Conservation (phyloP, 805 yeast genomes). For the Tetrapisispora iriomotensis region DNA sequence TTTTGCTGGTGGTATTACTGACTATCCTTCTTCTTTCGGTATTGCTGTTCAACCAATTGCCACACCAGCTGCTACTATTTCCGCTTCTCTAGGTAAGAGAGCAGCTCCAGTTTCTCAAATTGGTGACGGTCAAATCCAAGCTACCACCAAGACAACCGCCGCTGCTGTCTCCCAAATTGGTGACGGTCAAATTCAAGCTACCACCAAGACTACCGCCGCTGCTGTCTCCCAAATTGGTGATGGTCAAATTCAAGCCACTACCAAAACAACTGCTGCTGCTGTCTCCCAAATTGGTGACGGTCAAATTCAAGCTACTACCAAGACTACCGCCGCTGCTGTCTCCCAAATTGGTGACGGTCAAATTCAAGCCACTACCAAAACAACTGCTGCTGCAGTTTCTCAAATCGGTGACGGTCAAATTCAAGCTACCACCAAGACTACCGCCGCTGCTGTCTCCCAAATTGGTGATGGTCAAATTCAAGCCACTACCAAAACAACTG, state of each 20-base stretch:
- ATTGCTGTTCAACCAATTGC: constrained; percentile 34
- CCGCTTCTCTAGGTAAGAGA: constrained; percentile 28
- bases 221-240: constrained; percentile 35
- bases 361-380: constrained; percentile 22
- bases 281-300: constrained; percentile 34
- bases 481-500: constrained; percentile 23
- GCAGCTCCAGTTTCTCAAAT: constrained; percentile 34
- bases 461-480: constrained; percentile 46
- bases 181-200: constrained; percentile 31
- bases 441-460: constrained; percentile 29
- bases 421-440: constrained; percentile 22
- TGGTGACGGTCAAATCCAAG: constrained; percentile 40
- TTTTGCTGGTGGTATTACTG: constrained; percentile 30
- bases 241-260: constrained; percentile 34
- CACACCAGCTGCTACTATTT: constrained; percentile 16
- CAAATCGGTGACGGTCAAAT: constrained; percentile 34
- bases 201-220: constrained; percentile 23
- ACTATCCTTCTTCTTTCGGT: constrained; percentile 32
- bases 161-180: constrained; percentile 28
- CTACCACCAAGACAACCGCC: constrained; percentile 24
- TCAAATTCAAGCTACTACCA: constrained; percentile 26
- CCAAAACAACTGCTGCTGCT: constrained; percentile 21
- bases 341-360: constrained; percentile 41
- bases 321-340: constrained; percentile 29
- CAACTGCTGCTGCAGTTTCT: constrained; percentile 29